Evolutionary conservation across 768 basidiomycete species (phyloP), one percentile per base, ranked within the genome.

Genomic region (Kondoa malvinella): DNA sequence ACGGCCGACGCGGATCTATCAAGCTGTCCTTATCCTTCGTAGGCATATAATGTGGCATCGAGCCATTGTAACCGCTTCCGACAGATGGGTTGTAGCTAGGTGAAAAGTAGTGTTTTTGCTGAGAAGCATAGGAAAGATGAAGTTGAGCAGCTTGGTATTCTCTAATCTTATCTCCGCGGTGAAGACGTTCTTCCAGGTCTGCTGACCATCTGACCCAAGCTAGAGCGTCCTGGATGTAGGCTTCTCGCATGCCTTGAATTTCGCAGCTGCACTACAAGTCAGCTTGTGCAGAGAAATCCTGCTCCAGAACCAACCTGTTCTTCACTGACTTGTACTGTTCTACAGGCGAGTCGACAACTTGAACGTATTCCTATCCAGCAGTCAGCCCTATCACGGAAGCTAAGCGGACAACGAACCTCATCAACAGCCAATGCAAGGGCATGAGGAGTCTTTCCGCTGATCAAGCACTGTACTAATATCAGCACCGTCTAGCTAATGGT

Each of bases 121-220:
- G 16, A 33, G 26, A 29, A 30, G 26, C 81, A 76, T 83, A 88
- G 77, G 87, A 85, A 0, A 85, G 87, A 67, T 95, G 79, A 65
- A 88, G 83, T 76, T 86, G 88, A 0, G 85, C 88, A 15, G 92
- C 92, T 75, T 92, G 89, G 80, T 87, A 95, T 77, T 97, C 94
- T 3, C 87, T 87, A 71, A 97, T 86, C 26, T 72, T 56, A 69
- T 86, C 83, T 74, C 87, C 87, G 63, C 87, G 87, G 68, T 86
- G 82, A 12, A 79, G 76, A 2, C 29, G 4, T 67, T 83, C 78
- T 67, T 96, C 91, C 1, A 99, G 80, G 90, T 91, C 94, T 0
- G 90, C 87, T 68, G 92, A 83, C 85, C 90, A 97, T 3, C 76
- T 72, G 57, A 77, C 77, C 73, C 77, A 79, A 25, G 91, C 87